Conservation (phyloP, 768 basidiomycete species). For the Cystobasidiopsis lactophilus region DNA sequence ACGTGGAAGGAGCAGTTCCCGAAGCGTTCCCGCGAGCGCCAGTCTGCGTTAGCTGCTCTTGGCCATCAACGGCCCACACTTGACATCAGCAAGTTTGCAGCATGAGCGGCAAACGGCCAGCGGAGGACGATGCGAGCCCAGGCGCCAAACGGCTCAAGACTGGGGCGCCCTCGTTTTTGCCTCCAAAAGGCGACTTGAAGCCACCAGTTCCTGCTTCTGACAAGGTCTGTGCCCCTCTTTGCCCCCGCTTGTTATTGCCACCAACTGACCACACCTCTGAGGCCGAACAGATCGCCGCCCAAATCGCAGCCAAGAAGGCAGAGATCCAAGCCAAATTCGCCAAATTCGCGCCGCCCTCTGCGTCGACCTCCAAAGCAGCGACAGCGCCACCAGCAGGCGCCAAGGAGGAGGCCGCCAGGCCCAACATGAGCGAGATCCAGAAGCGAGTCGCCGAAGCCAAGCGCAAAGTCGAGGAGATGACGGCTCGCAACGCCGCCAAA, state of each 20-base stretch:
- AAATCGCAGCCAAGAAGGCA: slow-evolving; percentile 66
- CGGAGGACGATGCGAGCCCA: no score
- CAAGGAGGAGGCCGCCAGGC: slow-evolving; percentile 19
- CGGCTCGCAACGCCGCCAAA: slow-evolving; percentile 32
- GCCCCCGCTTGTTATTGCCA: neutral
- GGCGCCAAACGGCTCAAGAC: no score
- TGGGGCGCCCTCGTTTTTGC: no score
- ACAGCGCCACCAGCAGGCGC: slow-evolving; percentile 21
- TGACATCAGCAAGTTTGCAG: no score
- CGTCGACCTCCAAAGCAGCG: slow-evolving; percentile 21
- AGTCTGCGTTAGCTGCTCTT: no score
- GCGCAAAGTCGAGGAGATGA: slow-evolving; percentile 54
- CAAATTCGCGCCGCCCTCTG: slow-evolving; percentile 22
- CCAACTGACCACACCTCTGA: neutral
- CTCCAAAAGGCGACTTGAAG: neutral
- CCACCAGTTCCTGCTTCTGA: neutral
- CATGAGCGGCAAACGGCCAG: no score
- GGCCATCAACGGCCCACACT: no score
- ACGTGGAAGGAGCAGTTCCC: no score
- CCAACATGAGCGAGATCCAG: slow-evolving; percentile 39
- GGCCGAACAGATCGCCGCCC: slow-evolving; percentile 38
- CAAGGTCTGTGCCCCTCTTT: neutral
- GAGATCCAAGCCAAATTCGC: slow-evolving; percentile 25
- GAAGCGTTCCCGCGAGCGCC: no score
- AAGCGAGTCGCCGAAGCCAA: slow-evolving; percentile 66